Evolutionary conservation across 2,329 filamentous ascomycete genomes (phyloP), one percentile per base, ranked within the genome.

Genomic region (Akanthomyces lecanii): DNA sequence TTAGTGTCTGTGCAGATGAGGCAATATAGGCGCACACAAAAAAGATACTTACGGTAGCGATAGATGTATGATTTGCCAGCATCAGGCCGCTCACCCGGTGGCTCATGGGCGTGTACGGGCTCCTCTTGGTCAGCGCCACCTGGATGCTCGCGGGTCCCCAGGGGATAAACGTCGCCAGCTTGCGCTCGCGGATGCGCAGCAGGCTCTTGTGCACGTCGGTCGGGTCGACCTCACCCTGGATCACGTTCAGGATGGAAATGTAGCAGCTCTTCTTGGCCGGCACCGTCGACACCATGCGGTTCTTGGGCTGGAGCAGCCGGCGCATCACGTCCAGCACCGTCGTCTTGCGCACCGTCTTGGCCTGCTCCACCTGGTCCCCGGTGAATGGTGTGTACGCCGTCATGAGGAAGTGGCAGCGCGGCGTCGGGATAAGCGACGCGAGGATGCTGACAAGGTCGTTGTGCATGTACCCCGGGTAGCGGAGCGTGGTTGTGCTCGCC

Each of bases 401-500:
- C 87, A 97, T 96, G 64, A 99, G 83, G 84, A 99, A 99, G 79
- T 99, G 96, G 74, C 93, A 97, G 69, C 95, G 89, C 11, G 95
- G 96, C 0, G 94, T 99, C 1, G 95, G 95, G 66, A 99, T 98
- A 48, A 99, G 84, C 23, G 92, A 96, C 28, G 96, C 95, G 63
- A 99, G 85, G 70, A 99, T 98, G 76, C 94, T 95, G 72, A 97
- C 93, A 18, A 99, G 88, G 73, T 99, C 95, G 76, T 99, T 99
- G 81, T 99, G 95, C 95, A 99, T 99, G 78, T 99, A 99, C 45
- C 95, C 95, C 1, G 95, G 95, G 75, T 99, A 99, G 72, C 95
- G 86, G 57, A 99, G 86, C 2, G 96, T 97, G 11, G 94, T 98
- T 4, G 95, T 99, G 73, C 92, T 96, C 45, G 95, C 95, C 42